Evolutionary conservation across 2,329 filamentous ascomycete genomes (phyloP), one percentile per base, ranked within the genome.

Genomic region (Aspergillus sp.): DNA sequence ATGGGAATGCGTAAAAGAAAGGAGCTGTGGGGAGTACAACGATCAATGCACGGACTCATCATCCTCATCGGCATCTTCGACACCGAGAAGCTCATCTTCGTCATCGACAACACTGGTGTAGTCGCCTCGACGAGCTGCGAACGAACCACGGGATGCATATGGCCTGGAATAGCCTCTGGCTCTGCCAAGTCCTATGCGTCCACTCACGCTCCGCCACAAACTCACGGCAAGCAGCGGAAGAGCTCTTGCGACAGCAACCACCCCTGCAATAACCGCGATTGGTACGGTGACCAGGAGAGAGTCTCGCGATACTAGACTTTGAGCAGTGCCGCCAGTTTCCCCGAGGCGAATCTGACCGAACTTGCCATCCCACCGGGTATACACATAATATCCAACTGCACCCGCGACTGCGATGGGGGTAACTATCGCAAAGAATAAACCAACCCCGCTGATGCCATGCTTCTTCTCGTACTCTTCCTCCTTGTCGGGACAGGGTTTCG

Each of bases 261-360:
- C 88, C 68, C 92, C 96, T 69, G 88, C 89, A 71, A 99, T 85
- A 82, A 90, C 78, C 0, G 84, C 81, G 55, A 98, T 87, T 2
- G 94, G 93, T 67, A 94, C 92, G 69, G 87, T 88, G 71, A 99
- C 84, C 82, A 90, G 91, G 1, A 89, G 85, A 49, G 88, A 85
- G 55, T 96, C 89, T 63, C 85, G 84, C 70, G 92, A 87, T 63
- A 93, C 78, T 75, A 77, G 75, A 54, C 74, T 73, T 39, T 70
- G 69, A 2, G 71, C 65, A 6, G 62, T 46, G 59, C 65, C 63
- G 22, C 60, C 65, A 55, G 63, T 71, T 63, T 97, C 95, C 57
- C 95, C 95, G 14, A 99, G 86, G 22, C 92, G 86, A 72, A 99
- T 94, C 73, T 94, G 89, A 11, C 95, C 95, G 73, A 98, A 96